phyloP scores from a whole-genome alignment of 345 rosid genomes.

The Aethionema arabicum region DNA sequence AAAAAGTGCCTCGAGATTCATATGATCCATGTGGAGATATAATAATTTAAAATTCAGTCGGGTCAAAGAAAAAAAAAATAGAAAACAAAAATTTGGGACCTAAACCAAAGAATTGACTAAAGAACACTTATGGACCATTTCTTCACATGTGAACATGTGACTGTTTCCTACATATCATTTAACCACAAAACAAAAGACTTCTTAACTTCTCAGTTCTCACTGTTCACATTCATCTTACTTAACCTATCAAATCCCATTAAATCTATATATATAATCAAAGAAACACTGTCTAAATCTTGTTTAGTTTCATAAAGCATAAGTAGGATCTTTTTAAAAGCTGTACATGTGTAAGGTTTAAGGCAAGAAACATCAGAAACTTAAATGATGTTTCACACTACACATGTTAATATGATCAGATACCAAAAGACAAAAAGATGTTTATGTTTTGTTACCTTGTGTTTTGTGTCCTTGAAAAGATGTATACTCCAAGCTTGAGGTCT shows the following conservation, averaged over 20 bases:
- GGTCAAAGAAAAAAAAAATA: conserved; percentile 29
- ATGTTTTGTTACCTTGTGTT: conserved; percentile 25
- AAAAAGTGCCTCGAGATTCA: conserved; percentile 28
- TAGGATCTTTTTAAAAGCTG: conserved; percentile 27
- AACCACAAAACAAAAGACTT: conserved; percentile 25
- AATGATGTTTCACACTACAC: conserved; percentile 23
- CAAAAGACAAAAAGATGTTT: conserved; percentile 6
- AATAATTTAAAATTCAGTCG: not conserved
- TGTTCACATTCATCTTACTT: conserved; percentile 13
- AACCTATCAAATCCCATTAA: conserved; percentile 1
- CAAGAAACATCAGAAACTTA: conserved; percentile 19
- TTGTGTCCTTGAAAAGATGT: conserved; percentile 27
- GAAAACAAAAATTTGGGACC: conserved; percentile 28
- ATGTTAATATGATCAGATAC: conserved; percentile 19
- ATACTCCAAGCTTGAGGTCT: conserved; percentile 20
- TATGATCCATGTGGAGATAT: conserved; percentile 25
- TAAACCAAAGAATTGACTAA: conserved; percentile 30
- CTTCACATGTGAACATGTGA: conserved; percentile 39
- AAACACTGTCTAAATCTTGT: conserved; percentile 16
- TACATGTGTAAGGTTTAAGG: conserved; percentile 25
- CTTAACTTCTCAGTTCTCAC: conserved; percentile 22
- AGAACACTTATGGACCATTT: conserved; percentile 32
- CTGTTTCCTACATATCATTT: conserved; percentile 18
- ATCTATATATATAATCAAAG: not conserved
- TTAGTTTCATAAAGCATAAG: conserved; percentile 20